These are phyloP conservation scores for Prunus mongolica DNA, from an alignment of 306 rosid genomes.

Conservation along the genomic window DNA sequence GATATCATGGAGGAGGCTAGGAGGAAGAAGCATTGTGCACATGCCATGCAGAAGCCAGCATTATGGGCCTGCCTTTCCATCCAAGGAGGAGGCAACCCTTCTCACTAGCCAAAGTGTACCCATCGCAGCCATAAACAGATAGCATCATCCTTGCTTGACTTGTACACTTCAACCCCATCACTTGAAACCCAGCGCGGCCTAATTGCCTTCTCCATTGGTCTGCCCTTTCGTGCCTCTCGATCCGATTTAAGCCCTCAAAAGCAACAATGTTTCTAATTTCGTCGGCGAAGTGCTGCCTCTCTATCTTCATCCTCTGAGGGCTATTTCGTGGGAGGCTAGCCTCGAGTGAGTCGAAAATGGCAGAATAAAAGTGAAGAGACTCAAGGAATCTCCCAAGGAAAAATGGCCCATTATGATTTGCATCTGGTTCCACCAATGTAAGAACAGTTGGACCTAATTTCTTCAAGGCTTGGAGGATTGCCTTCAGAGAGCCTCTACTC, in stretches of 20 bases:
- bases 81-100: slow-evolving; percentile 75
- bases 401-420: slow-evolving; percentile 82
- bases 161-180: slow-evolving; percentile 57
- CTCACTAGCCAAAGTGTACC: slow-evolving; percentile 51
- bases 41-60: slow-evolving; percentile 84
- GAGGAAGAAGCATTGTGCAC: slow-evolving; percentile 33
- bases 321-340: slow-evolving; percentile 53
- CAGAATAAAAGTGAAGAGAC: slow-evolving; percentile 74
- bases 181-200: slow-evolving; percentile 68
- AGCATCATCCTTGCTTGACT: slow-evolving; percentile 74
- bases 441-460: slow-evolving; percentile 47
- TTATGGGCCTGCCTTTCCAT: slow-evolving; percentile 68
- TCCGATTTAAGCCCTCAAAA: slow-evolving; percentile 53
- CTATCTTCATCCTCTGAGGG: slow-evolving; percentile 59
- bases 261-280: slow-evolving; percentile 59
- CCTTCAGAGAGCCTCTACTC: slow-evolving; percentile 65
- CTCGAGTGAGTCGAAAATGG: slow-evolving; percentile 73
- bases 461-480: slow-evolving; percentile 63
- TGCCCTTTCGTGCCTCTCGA: slow-evolving; percentile 66
- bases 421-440: slow-evolving; percentile 71
- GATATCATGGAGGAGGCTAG: neutral
- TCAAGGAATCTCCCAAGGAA: slow-evolving; percentile 78
- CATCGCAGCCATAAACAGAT: slow-evolving; percentile 71
- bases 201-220: slow-evolving; percentile 75
- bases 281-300: slow-evolving; percentile 51